Evolutionary conservation across 1,284 basidiomycete genomes (phyloP), one percentile per base, ranked within the genome.

Genomic region (Apiotrichum siamense): DNA sequence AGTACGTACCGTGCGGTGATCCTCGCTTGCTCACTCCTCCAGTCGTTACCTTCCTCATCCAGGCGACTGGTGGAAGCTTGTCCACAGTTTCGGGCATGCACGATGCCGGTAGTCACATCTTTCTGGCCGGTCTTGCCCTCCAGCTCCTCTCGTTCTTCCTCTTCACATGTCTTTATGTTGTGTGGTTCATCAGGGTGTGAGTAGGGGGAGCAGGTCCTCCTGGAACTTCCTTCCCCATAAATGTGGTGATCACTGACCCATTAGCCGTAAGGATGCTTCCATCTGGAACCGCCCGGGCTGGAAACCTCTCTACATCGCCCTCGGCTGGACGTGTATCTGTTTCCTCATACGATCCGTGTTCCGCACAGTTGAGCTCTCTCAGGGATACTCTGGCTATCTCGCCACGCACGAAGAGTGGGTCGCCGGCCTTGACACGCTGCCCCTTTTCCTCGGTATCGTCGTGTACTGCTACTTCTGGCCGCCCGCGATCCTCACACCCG

Each of bases 371-470:
- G 84, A 87, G 61, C 76, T 83, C 35, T 79, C 80, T 3, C 73
- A 86, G 85, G 85, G 53, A 21, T 84, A 78, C 70, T 62, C 67
- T 17, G 84, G 84, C 5, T 72, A 74, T 40, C 77, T 86, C n/a
- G 77, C 81, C n/a, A 83, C 79, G 0, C 79, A 78, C 24, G 82
- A 85, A 66, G 63, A 65, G 1, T 80, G 78, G 63, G 86, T 86
- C 70, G 85, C 85, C 62, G 78, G 70, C 1, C 74, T 86, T 27
- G 84, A 87, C 67, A 81, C 83, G 1, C 55, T 72, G 13, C 65
- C 66, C 6, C 53, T 86, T 17, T 78, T 83, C 55, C 65, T 85
- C 47, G 82, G 84, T 26, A 79, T 83, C 51, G 66, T 68, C 11
- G 65, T 69, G 21, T 72, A 67, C 55, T 54, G 58, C 3, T 52